A percentile compares a stretch with the other conserved stretches of the same genome.
Evolutionary conservation across 495 filamentous ascomycete genomes (phyloP).

Genomic region (Annulohypoxylon moriforme): DNA sequence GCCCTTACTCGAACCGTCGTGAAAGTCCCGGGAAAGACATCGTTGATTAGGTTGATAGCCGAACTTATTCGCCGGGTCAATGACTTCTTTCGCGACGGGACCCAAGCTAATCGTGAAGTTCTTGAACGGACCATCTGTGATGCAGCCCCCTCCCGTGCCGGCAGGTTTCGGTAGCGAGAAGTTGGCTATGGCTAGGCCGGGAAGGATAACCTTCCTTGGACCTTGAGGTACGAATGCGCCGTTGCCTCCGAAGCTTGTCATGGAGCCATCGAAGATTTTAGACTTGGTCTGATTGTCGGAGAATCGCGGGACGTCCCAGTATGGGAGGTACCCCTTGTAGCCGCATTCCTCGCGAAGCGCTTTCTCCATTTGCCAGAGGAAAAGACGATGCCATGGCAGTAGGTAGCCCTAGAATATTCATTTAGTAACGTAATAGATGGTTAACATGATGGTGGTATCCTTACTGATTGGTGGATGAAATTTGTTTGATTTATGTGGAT

Average conservation of each 20-base stretch:
- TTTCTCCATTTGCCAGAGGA: slow-evolving; percentile 70
- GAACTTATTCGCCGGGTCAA: slow-evolving; percentile 49
- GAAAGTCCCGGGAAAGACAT: slow-evolving; percentile 71
- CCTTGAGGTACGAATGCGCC: slow-evolving; percentile 57
- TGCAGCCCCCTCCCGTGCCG: slow-evolving; percentile 72
- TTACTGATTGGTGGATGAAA: slow-evolving; percentile 67
- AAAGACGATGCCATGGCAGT: slow-evolving; percentile 78
- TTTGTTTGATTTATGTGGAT: slow-evolving; percentile 72
- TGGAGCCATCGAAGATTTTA: slow-evolving; percentile 70
- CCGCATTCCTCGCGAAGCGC: slow-evolving; percentile 75
- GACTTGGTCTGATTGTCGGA: slow-evolving; percentile 62
- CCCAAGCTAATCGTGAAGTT: slow-evolving; percentile 35
- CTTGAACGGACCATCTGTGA: slow-evolving; percentile 68
- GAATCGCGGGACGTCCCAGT: slow-evolving; percentile 73
- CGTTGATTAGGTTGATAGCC: slow-evolving; percentile 61
- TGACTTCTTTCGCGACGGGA: slow-evolving; percentile 43
- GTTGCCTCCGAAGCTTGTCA: slow-evolving; percentile 70
- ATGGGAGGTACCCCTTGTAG: slow-evolving; percentile 66
- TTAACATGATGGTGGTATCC: not conserved
- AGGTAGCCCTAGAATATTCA: slow-evolving; percentile 65
- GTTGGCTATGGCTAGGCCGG: slow-evolving; percentile 42
- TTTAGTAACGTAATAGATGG: not conserved
- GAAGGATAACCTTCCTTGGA: slow-evolving; percentile 35
- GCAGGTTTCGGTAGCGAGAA: slow-evolving; percentile 53
- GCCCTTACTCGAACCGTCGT: slow-evolving; percentile 40